Percentiles rank a stretch among this genome's conserved stretches.
phyloP scores from a whole-genome alignment of 2,329 filamentous ascomycete genomes.

The Alternaria hordeiaustralica region DNA sequence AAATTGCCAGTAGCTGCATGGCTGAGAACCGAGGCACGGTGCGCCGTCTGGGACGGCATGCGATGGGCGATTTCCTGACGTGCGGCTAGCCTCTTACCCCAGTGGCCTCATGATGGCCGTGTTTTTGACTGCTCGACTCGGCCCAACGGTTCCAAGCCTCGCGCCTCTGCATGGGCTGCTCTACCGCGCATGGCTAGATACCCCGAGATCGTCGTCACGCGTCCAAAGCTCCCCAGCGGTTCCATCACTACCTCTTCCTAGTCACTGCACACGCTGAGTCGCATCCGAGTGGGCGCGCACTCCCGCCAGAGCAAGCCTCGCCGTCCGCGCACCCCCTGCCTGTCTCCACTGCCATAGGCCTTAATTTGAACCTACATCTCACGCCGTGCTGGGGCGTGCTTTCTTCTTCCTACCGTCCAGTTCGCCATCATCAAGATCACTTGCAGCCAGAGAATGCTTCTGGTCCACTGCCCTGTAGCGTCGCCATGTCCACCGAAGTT shows the following conservation, averaged over 20 bases:
- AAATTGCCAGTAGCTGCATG: slow-evolving; percentile 24
- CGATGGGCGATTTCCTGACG: neutral
- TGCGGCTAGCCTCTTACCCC: slow-evolving; percentile 14
- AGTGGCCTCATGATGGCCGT: slow-evolving; percentile 24
- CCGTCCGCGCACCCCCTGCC: slow-evolving; percentile 36
- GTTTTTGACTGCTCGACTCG: slow-evolving; percentile 14
- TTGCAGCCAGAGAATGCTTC: slow-evolving; percentile 43
- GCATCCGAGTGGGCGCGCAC: slow-evolving; percentile 36
- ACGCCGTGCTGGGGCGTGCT: slow-evolving; percentile 36
- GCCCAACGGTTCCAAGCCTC: slow-evolving; percentile 15
- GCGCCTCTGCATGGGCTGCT: slow-evolving; percentile 1
- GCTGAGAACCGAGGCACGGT: slow-evolving; percentile 25
- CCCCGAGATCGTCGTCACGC: slow-evolving; percentile 43
- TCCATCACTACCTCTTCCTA: slow-evolving; percentile 11
- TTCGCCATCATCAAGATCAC: slow-evolving; percentile 16
- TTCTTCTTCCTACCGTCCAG: slow-evolving; percentile 33
- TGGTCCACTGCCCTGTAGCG: slow-evolving; percentile 27
- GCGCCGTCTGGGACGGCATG: slow-evolving; percentile 1
- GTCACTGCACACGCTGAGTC: slow-evolving; percentile 31
- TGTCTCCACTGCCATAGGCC: slow-evolving; percentile 42
- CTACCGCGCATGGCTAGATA: slow-evolving; percentile 26
- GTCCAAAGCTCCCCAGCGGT: slow-evolving; percentile 21
- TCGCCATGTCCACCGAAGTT: slow-evolving; percentile 42
- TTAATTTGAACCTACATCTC: slow-evolving; percentile 50
- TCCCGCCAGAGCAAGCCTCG: slow-evolving; percentile 43